Evolutionary conservation across 1,284 basidiomycete genomes (phyloP), one percentile per base, ranked within the genome.

Genomic region (Trametes polyzona): DNA sequence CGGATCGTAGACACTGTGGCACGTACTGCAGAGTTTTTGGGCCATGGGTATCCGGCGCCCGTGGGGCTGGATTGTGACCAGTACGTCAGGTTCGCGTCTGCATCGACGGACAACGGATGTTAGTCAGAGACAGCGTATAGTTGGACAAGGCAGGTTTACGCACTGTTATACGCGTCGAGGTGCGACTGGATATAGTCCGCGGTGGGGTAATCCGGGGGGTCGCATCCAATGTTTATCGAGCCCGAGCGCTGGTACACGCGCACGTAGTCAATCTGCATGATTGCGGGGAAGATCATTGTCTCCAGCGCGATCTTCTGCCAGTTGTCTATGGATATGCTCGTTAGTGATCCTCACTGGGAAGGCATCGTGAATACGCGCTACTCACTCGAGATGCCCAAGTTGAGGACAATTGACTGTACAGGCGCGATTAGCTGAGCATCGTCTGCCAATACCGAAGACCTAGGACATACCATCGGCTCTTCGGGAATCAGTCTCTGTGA

Each of bases 181-280:
- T 72, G 69, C 19, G 55, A 50, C 27, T 71, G 67, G 66, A 83
- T 83, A 64, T 83, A 83, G 12, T 74, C 67, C 51, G 71, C 71
- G 0, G 86, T 88, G 0, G 85, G 86, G 59, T 74, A 76, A 52
- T 80, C 76, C 4, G 68, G 56, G 3, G 85, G 84, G 62, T 83
- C 79, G 67, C 85, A 88, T 4, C 83, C 83, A 23, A 86, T 70
- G 62, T 80, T 82, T 19, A 74, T 76, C 27, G 73, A 46, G 21
- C 69, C 72, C 23, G 71, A 69, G 41, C 78, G 70, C 62, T 81
- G 82, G 65, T 84, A 86, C 16, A 87, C 80, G 12, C 86, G 75
- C n/a, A 87, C 77, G 61, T 85, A 87, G 65, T 88, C 86, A 39
- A 88, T 68, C 21, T 75, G 71, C 80, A 85, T 80, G 27, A 69